Percentiles rank a stretch among this genome's conserved stretches.
These are phyloP conservation scores for Scheffersomyces coipomensis DNA, from an alignment of 805 yeast species.

Conservation along the genomic window DNA sequence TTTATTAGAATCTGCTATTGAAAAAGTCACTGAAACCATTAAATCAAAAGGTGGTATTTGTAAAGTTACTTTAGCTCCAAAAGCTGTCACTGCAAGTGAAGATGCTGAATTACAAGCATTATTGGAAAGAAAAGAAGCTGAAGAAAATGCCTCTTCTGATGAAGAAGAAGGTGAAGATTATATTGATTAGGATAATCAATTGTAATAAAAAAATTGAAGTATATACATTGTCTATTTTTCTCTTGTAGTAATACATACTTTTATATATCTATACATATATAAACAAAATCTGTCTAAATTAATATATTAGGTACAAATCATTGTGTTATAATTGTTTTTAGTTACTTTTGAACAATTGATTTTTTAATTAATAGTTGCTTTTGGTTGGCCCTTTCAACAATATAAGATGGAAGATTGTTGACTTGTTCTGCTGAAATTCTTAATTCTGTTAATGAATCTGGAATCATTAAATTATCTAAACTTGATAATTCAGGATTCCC, in stretches of 20 bases:
- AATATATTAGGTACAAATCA: neutral
- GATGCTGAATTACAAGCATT: slow-evolving; percentile 97
- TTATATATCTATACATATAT: neutral
- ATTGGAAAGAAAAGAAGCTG: slow-evolving; percentile 89
- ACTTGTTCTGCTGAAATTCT: slow-evolving; percentile 33
- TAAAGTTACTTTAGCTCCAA: slow-evolving; percentile 95
- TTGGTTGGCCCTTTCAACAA: slow-evolving; percentile 40
- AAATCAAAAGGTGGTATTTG: slow-evolving; percentile 78
- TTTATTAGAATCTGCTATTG: slow-evolving; percentile 75
- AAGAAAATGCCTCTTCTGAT: slow-evolving; percentile 79
- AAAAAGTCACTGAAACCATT: slow-evolving; percentile 68
- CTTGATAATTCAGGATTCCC: slow-evolving; percentile 40
- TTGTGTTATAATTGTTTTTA: slow-evolving; percentile 1
- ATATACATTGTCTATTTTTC: neutral
- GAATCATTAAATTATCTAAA: slow-evolving; percentile 36
- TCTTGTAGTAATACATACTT: slow-evolving; percentile 1
- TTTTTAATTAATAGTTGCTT: slow-evolving; percentile 25
- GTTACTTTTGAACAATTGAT: neutral
- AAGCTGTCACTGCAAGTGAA: slow-evolving; percentile 97
- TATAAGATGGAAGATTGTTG: slow-evolving; percentile 32
- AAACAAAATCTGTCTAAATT: neutral
- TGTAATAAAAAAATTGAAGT: no score
- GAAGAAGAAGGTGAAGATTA: slow-evolving; percentile 60
- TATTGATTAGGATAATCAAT: slow-evolving; percentile 1
- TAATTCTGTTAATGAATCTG: slow-evolving; percentile 37